Evolutionary conservation across 2,329 filamentous ascomycete genomes (phyloP), one percentile per base, ranked within the genome.

Genomic region (Ilyonectria robusta): DNA sequence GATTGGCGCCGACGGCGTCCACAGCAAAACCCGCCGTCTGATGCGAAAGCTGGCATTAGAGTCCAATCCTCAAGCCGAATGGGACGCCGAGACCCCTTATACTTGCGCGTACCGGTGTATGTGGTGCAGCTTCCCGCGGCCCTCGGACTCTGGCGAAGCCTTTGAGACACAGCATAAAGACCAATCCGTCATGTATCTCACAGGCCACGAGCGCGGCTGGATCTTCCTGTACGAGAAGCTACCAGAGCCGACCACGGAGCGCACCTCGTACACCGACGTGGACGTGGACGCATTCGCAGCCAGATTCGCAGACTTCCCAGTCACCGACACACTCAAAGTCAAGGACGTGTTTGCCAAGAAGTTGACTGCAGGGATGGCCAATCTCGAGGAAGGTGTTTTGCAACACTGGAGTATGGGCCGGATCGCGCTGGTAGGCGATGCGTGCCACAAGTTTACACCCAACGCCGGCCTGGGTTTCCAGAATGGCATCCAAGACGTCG

Each of bases 401-500:
- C 53, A 75, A 21, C 68, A 75, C 35, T 79, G 78, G 78, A 75
- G 67, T 35, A 65, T 63, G 53, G 37, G 37, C 6, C 76, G 77
- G 1, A 71, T 81, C 19, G 78, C 79, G 1, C 74, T 81, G 1
- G 69, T 70, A 0, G 80, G 80, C 4, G 80, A 82, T 44, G 69
- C 80, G 1, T 75, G 68, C 29, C 78, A 81, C 65, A 81, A 81
- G 59, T 77, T 80, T 57, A 80, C 78, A 1, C 77, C 80, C 0
- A 79, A 79, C 44, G 65, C 77, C 1, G 78, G 77, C 0, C 69
- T 76, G 4, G 79, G 79, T 1, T 71, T 77, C 23, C 80, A 81
- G 62, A 63, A 63, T 5, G 62, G 60, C 11, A 55, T 66, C 44
- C 58, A 62, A 46, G 64, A 66, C 29, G 37, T 57, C 2, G 64